Conservation (phyloP, 495 filamentous ascomycete species). For the Hypoxylon perforatum region DNA sequence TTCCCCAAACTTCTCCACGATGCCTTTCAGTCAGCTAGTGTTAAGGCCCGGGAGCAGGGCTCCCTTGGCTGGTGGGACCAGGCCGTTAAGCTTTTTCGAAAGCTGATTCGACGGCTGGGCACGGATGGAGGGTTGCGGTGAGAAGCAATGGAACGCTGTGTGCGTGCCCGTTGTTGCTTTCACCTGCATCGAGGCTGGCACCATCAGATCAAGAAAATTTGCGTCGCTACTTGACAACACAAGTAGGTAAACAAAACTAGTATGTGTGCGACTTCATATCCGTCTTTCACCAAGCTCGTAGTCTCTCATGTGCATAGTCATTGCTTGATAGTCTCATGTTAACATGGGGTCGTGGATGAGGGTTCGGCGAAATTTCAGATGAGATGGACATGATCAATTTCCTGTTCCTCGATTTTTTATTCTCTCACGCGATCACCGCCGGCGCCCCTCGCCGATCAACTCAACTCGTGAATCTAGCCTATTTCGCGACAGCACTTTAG, state of each 20-base stretch:
- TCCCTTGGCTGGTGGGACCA: conserved; percentile 22
- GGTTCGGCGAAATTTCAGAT: no score
- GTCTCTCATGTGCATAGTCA: no score
- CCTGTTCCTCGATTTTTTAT: no score
- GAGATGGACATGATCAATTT: no score
- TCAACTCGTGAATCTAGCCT: neutral
- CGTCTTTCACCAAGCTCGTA: no score
- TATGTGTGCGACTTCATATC: no score
- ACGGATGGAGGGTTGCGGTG: conserved; percentile 10
- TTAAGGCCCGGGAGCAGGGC: conserved; percentile 8
- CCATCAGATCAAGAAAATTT: conserved; percentile 22
- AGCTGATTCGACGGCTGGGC: conserved; percentile 29
- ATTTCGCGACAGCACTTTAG: neutral
- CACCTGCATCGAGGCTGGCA: conserved; percentile 15
- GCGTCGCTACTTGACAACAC: neutral
- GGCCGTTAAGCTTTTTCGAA: conserved; percentile 27
- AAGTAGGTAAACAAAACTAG: no score
- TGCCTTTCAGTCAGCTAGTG: conserved; percentile 14
- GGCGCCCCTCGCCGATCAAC: neutral
- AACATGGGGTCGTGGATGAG: no score
- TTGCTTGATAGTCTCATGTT: no score
- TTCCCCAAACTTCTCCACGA: conserved; percentile 40
- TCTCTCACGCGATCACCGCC: no score
- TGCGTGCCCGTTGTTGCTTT: conserved; percentile 10
- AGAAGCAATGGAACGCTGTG: conserved; percentile 11